Conservation (phyloP, 805 yeast species). For the Maudiozyma saulgeensis region DNA sequence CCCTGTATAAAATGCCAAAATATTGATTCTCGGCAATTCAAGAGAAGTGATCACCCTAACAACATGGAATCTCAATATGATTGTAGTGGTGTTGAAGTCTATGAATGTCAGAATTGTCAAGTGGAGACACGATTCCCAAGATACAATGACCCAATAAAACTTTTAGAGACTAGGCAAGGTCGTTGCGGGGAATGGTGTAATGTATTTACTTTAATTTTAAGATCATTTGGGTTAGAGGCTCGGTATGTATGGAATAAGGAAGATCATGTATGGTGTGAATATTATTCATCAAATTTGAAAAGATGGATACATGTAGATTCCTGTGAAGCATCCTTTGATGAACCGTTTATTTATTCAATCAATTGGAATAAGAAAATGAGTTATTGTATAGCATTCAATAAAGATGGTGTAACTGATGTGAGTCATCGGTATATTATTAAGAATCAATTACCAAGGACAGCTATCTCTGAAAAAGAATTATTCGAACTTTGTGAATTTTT, state of each 20-base stretch:
- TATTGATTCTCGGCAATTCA: constrained; percentile 30
- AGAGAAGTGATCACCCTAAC: constrained; percentile 37
- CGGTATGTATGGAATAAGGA: constrained; percentile 82
- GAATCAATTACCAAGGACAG: constrained; percentile 39
- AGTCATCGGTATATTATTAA: constrained; percentile 52
- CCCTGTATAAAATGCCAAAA: constrained; percentile 44
- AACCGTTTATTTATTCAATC: constrained; percentile 63
- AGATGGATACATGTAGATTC: constrained; percentile 87
- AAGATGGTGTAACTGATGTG: constrained; percentile 58
- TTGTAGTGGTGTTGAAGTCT: constrained; percentile 55
- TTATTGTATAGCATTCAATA: constrained; percentile 63
- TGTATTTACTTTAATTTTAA: constrained; percentile 60
- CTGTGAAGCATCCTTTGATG: constrained; percentile 79
- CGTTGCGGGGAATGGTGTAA: constrained; percentile 97
- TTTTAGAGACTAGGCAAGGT: constrained; percentile 58
- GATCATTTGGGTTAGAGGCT: constrained; percentile 53
- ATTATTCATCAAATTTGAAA: constrained; percentile 47
- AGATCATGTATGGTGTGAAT: constrained; percentile 96
- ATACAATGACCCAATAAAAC: constrained; percentile 54
- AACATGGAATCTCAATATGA: constrained; percentile 35
- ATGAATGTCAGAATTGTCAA: constrained; percentile 48
- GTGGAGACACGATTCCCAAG: constrained; percentile 56
- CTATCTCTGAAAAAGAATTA: constrained; percentile 35
- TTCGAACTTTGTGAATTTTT: constrained; percentile 27
- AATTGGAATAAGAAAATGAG: constrained; percentile 97